Evolutionary conservation across 2,329 filamentous ascomycete species (phyloP).

Genomic region (Claviceps lovelessii): DNA sequence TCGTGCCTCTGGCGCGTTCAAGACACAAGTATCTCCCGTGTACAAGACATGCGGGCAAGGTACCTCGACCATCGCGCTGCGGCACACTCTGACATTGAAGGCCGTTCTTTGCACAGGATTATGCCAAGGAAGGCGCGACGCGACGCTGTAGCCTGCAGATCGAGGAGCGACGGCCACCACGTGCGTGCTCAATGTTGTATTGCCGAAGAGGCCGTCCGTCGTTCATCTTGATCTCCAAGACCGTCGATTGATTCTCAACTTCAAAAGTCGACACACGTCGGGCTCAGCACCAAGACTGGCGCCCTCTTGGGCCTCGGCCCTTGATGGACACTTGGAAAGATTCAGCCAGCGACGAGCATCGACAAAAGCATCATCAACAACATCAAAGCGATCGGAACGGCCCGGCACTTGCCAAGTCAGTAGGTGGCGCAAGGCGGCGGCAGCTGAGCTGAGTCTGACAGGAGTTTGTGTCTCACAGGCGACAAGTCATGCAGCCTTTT

Average conservation of each 20-base stretch:
- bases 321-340: no score
- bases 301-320: no score
- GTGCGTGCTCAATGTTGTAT: no score
- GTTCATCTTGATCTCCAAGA: no score
- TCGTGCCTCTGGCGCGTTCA: not conserved
- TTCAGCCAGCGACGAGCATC: no score
- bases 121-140: not conserved
- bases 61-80: not conserved
- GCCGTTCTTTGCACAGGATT: not conserved
- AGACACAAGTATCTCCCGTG: not conserved
- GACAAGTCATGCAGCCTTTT: not conserved
- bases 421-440: conserved; percentile 1
- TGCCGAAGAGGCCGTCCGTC: no score
- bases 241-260: no score
- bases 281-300: no score
- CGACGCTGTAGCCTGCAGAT: not conserved
- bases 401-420: not conserved
- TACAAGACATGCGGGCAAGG: not conserved
- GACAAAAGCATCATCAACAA: not conserved
- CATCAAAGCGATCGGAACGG: not conserved
- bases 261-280: no score
- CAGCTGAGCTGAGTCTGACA: not conserved
- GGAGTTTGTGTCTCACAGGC: not conserved
- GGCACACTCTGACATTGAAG: not conserved
- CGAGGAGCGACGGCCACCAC: not conserved